Evolutionary conservation across 2,329 filamentous ascomycete species (phyloP).

Genomic region (Tricladium varicosporioides): DNA sequence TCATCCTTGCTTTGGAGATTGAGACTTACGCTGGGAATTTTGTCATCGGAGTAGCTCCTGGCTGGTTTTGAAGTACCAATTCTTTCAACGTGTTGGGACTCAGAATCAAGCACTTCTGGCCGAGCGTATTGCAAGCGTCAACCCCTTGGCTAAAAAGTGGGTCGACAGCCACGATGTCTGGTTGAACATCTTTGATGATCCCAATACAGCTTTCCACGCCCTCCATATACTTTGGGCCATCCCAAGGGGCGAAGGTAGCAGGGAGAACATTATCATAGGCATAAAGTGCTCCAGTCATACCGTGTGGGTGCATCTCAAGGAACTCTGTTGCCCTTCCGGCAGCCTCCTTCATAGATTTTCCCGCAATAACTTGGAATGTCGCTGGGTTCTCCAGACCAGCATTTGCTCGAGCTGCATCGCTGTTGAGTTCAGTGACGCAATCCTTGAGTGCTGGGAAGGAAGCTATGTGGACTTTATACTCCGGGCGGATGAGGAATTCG

Average conservation of each 20-base stretch:
- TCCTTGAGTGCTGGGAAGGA: neutral
- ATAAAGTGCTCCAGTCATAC: neutral
- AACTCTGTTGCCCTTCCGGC: neutral
- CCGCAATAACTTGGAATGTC: neutral
- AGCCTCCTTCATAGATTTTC: neutral
- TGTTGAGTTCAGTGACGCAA: neutral
- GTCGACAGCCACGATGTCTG: slow-evolving; percentile 41
- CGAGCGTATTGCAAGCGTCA: slow-evolving; percentile 37
- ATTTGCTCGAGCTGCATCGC: neutral
- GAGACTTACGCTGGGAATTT: slow-evolving; percentile 37
- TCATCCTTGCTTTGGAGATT: slow-evolving; percentile 3
- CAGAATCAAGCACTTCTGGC: neutral
- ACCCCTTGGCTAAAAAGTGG: slow-evolving; percentile 40
- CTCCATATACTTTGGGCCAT: neutral
- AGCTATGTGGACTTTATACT: neutral
- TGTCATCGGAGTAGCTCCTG: slow-evolving; percentile 33
- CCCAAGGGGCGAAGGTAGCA: neutral
- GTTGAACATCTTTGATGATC: slow-evolving; percentile 37
- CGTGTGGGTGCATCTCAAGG: neutral
- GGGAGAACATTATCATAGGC: neutral
- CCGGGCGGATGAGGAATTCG: neutral
- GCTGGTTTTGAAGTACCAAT: slow-evolving; percentile 37
- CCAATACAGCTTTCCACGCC: slow-evolving; percentile 35
- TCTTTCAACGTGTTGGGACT: neutral
- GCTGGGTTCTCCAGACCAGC: neutral